Conservation (phyloP, 768 basidiomycete species). For the Pleurotus salmoneostramineus region DNA sequence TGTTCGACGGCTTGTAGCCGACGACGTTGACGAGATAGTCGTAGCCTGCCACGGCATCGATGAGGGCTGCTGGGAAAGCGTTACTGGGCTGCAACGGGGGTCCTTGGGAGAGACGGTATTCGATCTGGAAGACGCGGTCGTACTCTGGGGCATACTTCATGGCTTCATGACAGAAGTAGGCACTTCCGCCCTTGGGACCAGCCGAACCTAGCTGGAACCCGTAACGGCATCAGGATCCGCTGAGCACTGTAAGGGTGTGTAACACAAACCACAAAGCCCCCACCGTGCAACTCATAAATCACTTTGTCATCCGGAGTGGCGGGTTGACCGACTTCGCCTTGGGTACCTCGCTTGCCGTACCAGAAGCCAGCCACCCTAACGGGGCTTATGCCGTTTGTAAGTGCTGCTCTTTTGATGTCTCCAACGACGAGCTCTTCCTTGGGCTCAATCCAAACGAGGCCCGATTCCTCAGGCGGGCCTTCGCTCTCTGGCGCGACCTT, state of each 20-base stretch:
- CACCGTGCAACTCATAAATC: slow-evolving; percentile 27
- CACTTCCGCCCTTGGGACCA: not conserved
- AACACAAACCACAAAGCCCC: slow-evolving; percentile 22
- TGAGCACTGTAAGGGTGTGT: slow-evolving; percentile 19
- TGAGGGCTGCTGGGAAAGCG: slow-evolving; percentile 49
- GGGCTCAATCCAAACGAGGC: slow-evolving; percentile 30
- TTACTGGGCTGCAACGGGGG: slow-evolving; percentile 22
- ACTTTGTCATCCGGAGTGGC: slow-evolving; percentile 26
- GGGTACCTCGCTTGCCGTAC: slow-evolving; percentile 18
- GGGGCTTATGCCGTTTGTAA: slow-evolving; percentile 20
- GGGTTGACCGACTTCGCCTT: slow-evolving; percentile 9
- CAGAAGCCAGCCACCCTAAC: slow-evolving; percentile 31
- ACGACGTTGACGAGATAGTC: slow-evolving; percentile 40
- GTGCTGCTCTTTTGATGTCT: slow-evolving; percentile 23
- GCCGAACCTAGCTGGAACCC: not conserved
- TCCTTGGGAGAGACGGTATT: slow-evolving; percentile 41
- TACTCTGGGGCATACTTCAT: not conserved
- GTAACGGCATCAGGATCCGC: slow-evolving; percentile 3
- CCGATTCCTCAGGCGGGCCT: slow-evolving; percentile 15
- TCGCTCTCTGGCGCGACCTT: not conserved
- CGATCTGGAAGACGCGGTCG: slow-evolving; percentile 32
- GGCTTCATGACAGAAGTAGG: slow-evolving; percentile 11
- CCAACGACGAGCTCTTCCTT: slow-evolving; percentile 26
- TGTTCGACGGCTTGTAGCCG: slow-evolving; percentile 35
- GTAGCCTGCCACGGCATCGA: slow-evolving; percentile 51